These are phyloP conservation scores for Leccinum ochraceum DNA, from an alignment of 768 basidiomycete species.

Conservation along the genomic window DNA sequence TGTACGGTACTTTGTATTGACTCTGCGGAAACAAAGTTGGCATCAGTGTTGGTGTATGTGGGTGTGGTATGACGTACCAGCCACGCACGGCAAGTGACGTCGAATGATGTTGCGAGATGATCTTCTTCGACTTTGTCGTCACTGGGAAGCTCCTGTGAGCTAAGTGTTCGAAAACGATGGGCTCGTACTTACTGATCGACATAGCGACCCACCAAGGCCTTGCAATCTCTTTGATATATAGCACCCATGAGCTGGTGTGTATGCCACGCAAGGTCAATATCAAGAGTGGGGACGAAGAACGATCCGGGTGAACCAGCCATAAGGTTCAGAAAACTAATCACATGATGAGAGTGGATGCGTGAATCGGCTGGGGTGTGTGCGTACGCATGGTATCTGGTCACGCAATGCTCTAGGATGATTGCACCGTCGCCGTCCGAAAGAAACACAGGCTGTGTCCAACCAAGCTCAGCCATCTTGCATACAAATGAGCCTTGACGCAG, in stretches of 20 bases:
- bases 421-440: slow-evolving; percentile 41
- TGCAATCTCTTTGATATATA: slow-evolving; percentile 46
- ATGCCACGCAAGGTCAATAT: slow-evolving; percentile 75
- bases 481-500: slow-evolving; percentile 57
- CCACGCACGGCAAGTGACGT: slow-evolving; percentile 53
- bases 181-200: slow-evolving; percentile 51
- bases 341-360: neutral
- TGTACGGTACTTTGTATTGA: slow-evolving; percentile 54
- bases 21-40: slow-evolving; percentile 25
- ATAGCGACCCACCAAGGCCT: slow-evolving; percentile 41
- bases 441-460: slow-evolving; percentile 48
- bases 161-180: too few species aligned
- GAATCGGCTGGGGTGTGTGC: slow-evolving; percentile 6
- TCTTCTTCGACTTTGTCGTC: slow-evolving; percentile 55
- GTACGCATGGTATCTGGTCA: slow-evolving; percentile 59
- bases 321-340: slow-evolving; percentile 48
- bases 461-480: slow-evolving; percentile 51
- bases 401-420: slow-evolving; percentile 46
- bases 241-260: slow-evolving; percentile 58
- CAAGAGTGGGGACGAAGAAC: slow-evolving; percentile 60
- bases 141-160: slow-evolving; percentile 27
- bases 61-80: slow-evolving; percentile 29
- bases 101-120: slow-evolving; percentile 46
- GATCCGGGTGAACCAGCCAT: slow-evolving; percentile 44
- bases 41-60: neutral